Conservation (phyloP, 331 rosid species). For the Quercus phellos region DNA sequence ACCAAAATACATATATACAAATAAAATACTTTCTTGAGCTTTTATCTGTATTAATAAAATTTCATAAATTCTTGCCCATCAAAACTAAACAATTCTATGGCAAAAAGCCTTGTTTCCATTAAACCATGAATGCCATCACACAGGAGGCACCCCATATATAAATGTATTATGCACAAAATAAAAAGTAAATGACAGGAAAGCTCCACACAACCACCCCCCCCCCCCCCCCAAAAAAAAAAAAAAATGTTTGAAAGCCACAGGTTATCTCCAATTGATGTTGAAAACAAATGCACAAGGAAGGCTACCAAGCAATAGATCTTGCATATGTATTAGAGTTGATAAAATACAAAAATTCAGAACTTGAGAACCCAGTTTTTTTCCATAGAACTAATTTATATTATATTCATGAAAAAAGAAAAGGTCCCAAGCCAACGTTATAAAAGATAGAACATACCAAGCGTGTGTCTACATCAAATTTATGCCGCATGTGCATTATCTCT, state of each 20-base stretch:
- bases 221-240: neutral
- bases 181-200: neutral
- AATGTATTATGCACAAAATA: neutral
- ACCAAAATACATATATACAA: neutral
- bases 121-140: neutral
- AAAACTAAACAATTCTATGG: neutral
- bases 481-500: constrained; percentile 98
- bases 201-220: neutral
- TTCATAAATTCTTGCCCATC: neutral
- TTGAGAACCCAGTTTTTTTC: neutral
- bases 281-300: neutral
- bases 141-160: neutral
- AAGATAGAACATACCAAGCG: constrained; percentile 57
- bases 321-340: neutral
- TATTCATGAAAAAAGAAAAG: neutral
- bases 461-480: constrained; percentile 92
- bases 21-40: neutral
- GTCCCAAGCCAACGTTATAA: neutral
- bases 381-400: neutral
- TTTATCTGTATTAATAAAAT: neutral
- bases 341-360: neutral
- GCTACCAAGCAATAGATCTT: neutral
- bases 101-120: too few relatives aligned
- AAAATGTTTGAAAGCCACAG: neutral
- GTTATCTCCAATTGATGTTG: neutral